These are phyloP conservation scores for Vanrija sp. DNA, from an alignment of 1,284 basidiomycete species.

Conservation along the genomic window DNA sequence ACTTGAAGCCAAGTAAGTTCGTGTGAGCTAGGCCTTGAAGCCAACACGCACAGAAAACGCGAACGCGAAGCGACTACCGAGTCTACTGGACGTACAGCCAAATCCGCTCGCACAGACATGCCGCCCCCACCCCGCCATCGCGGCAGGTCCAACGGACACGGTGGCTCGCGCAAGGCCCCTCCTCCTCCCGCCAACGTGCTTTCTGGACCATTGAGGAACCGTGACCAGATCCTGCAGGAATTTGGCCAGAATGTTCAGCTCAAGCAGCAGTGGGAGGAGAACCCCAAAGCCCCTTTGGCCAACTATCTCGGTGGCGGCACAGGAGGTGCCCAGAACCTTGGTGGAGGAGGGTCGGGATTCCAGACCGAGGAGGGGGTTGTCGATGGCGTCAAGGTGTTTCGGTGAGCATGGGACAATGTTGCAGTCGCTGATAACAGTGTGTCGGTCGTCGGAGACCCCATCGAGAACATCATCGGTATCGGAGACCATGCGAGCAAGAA, in stretches of 20 bases:
- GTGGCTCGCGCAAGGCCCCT: background rate
- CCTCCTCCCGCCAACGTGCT: constrained; percentile 13
- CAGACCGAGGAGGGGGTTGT: constrained; percentile 30
- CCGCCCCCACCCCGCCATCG: no score
- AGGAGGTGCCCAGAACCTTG: constrained; percentile 30
- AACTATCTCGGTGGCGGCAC: constrained; percentile 37
- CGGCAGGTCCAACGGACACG: no score
- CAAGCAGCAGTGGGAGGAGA: constrained; percentile 44
- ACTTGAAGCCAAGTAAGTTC: no score
- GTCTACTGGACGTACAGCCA: no score
- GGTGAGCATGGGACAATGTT: constrained; percentile 16
- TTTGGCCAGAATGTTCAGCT: constrained; percentile 22
- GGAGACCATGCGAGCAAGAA: constrained; percentile 66
- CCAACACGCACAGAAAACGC: no score
- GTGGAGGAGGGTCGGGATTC: constrained; percentile 23
- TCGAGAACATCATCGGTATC: constrained; percentile 45
- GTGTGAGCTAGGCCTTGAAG: no score
- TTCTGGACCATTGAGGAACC: constrained; percentile 24
- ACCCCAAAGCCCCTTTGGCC: constrained; percentile 46
- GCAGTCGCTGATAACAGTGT: constrained; percentile 22
- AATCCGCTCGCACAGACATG: no score
- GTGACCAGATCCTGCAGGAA: constrained; percentile 25
- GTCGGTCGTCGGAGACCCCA: constrained; percentile 28
- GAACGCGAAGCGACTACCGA: no score
- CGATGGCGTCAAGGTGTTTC: constrained; percentile 28